phyloP scores from a whole-genome alignment of 1,284 basidiomycete genomes.

The Gymnopus androsaceus region DNA sequence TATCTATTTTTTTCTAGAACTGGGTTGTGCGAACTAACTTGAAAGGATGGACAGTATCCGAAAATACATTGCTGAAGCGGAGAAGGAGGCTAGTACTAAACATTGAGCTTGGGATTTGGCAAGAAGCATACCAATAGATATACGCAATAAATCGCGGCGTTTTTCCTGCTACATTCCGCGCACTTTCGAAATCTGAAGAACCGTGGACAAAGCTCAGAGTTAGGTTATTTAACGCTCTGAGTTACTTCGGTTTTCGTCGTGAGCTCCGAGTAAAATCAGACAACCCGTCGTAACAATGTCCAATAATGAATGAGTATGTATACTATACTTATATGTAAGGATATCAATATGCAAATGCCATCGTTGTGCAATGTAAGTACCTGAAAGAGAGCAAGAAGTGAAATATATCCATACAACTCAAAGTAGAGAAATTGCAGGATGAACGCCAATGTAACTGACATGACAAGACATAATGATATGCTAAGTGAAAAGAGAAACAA shows the following conservation, averaged over 20 bases:
- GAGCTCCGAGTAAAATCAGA: too few species aligned
- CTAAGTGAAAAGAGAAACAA: not conserved
- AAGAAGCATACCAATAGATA: not conserved
- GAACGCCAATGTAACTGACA: too few species aligned
- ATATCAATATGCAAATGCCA: not conserved
- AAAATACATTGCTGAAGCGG: constrained; percentile 61
- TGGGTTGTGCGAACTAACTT: constrained; percentile 36
- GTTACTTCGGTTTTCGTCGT: not conserved
- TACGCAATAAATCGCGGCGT: not conserved
- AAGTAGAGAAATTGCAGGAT: too few species aligned
- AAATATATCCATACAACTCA: too few species aligned
- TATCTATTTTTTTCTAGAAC: constrained; percentile 9
- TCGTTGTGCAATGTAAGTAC: too few species aligned
- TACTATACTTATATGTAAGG: not conserved
- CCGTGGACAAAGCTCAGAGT: too few species aligned
- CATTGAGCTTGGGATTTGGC: not conserved
- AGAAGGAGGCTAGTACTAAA: constrained; percentile 41
- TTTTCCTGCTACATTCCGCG: not conserved
- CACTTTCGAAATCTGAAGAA: too few species aligned
- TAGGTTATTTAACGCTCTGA: too few species aligned
- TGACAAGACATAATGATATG: too few species aligned
- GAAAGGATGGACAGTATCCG: constrained; percentile 58
- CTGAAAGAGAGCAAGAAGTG: too few species aligned
- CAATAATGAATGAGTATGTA: not conserved
- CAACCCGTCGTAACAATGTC: not conserved